Percentiles rank a stretch among this genome's conserved stretches.
phyloP scores from a whole-genome alignment of 2,329 filamentous ascomycete species.

The Arthrobotrys megalospora region DNA sequence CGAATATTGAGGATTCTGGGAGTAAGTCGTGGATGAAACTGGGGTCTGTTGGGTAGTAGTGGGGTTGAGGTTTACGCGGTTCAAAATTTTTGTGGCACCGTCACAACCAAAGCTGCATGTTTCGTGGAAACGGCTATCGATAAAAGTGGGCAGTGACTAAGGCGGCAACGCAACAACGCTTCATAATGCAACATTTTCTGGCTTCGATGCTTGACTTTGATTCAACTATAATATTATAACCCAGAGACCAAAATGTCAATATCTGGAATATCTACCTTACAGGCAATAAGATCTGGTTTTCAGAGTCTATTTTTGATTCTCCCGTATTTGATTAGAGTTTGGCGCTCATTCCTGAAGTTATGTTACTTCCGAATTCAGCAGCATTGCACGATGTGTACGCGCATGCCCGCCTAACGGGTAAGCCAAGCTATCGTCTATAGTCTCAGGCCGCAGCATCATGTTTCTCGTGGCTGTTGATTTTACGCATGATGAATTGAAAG shows the following conservation, averaged over 20 bases:
- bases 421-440: too few species aligned
- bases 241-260: too few species aligned
- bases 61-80: slow-evolving; percentile 55
- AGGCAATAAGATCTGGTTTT: too few species aligned
- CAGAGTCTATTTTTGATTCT: too few species aligned
- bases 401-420: too few species aligned
- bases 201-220: background rate
- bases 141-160: slow-evolving; percentile 32
- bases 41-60: slow-evolving; percentile 17
- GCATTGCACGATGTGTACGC: slow-evolving; percentile 26
- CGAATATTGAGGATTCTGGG: background rate
- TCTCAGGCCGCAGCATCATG: too few species aligned
- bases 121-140: slow-evolving; percentile 39
- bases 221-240: background rate
- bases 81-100: slow-evolving; percentile 57
- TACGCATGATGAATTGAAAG: background rate
- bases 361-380: background rate
- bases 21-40: slow-evolving; percentile 8
- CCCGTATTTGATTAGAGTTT: too few species aligned
- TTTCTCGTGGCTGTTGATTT: slow-evolving; percentile 23
- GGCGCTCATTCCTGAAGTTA: too few species aligned
- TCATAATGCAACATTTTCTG: slow-evolving; percentile 37
- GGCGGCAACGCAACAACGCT: slow-evolving; percentile 33
- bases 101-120: slow-evolving; percentile 25
- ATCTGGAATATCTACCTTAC: too few species aligned